These are phyloP conservation scores for Boletus barrowsii DNA, from an alignment of 768 basidiomycete species.

Conservation along the genomic window DNA sequence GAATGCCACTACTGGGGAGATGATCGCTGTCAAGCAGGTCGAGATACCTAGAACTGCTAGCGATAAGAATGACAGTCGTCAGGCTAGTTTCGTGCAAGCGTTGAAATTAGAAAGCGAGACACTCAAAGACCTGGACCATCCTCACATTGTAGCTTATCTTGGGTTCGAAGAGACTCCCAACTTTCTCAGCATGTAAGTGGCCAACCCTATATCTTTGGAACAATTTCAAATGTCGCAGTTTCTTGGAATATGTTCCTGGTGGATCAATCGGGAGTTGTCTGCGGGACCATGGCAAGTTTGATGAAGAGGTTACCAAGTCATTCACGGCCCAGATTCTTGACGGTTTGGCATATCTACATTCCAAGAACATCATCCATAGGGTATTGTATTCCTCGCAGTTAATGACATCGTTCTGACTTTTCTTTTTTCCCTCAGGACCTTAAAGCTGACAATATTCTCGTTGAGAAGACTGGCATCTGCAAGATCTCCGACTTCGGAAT, in stretches of 20 bases:
- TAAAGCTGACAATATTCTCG: conserved; percentile 97
- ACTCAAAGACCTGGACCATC: conserved; percentile 93
- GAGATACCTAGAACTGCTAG: conserved; percentile 89
- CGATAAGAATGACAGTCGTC: conserved; percentile 86
- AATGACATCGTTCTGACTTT: conserved; percentile 5
- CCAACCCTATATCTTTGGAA: not conserved
- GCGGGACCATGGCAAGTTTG: conserved; percentile 89
- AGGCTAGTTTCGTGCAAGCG: conserved; percentile 83
- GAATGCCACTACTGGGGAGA: conserved; percentile 95
- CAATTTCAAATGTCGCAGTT: conserved; percentile 47
- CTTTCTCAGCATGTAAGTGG: conserved; percentile 85
- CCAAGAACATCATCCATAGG: conserved; percentile 87
- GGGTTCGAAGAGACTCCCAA: conserved; percentile 89
- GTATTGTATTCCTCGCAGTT: conserved; percentile 39
- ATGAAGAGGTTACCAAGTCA: conserved; percentile 87
- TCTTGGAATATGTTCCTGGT: conserved; percentile 98
- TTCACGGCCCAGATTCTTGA: conserved; percentile 90
- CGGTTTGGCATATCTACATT: conserved; percentile 92
- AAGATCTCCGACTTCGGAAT: conserved; percentile 99
- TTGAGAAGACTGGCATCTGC: conserved; percentile 87
- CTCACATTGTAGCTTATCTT: conserved; percentile 95
- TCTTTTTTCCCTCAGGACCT: conserved; percentile 60
- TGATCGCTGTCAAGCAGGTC: conserved; percentile 99
- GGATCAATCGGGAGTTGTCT: conserved; percentile 91
- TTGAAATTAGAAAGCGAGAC: conserved; percentile 95